Conservation (phyloP, 75 land plant genomes). For the Picea sitchensis region DNA sequence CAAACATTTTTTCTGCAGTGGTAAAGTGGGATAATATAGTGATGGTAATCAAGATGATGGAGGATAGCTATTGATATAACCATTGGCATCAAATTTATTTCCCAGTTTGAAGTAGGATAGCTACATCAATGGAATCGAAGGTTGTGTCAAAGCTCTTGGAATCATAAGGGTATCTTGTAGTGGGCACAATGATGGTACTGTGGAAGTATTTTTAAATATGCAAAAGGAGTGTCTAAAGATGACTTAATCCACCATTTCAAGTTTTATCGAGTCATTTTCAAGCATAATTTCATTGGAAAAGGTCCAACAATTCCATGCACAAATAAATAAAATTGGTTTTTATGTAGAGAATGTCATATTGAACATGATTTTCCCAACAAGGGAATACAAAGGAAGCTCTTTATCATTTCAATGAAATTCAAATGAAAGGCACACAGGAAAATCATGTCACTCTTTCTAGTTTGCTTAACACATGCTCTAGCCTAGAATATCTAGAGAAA, state of each 20-base stretch:
- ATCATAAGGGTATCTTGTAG: not conserved
- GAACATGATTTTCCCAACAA: constrained; percentile 14
- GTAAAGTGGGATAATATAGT: too few species aligned
- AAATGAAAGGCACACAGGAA: constrained; percentile 20
- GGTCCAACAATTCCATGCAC: constrained; percentile 9
- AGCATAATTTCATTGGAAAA: not conserved
- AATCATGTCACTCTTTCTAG: constrained; percentile 25
- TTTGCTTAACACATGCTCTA: constrained; percentile 31
- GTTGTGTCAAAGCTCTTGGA: too few species aligned
- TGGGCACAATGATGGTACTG: not conserved
- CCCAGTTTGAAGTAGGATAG: too few species aligned
- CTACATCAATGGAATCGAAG: too few species aligned
- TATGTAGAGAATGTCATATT: constrained; percentile 19
- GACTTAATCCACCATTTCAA: not conserved
- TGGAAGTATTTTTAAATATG: not conserved
- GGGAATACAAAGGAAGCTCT: constrained; percentile 20
- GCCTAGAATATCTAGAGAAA: not conserved
- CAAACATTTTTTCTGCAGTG: too few species aligned
- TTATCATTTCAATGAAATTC: constrained; percentile 12
- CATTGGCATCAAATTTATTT: too few species aligned
- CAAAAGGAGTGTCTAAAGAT: not conserved
- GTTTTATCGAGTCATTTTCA: constrained; percentile 6
- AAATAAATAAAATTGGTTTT: constrained; percentile 3
- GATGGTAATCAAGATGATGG: too few species aligned
- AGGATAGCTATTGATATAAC: too few species aligned